Percentiles rank a stretch among this genome's conserved stretches.
phyloP scores from a whole-genome alignment of 1,284 basidiomycete species.

The Ganoderma leucocontextum region DNA sequence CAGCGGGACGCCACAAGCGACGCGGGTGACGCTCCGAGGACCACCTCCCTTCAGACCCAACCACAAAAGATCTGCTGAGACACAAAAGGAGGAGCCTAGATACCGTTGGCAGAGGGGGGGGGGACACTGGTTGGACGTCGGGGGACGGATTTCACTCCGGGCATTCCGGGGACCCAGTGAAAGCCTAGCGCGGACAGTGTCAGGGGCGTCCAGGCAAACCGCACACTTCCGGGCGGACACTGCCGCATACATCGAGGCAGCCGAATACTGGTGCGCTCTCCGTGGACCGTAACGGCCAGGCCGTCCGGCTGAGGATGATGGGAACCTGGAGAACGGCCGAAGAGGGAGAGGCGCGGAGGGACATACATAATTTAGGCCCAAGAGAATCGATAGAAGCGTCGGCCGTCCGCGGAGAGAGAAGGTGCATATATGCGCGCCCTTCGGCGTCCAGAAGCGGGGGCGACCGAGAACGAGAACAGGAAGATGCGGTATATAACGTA shows the following conservation, averaged over 20 bases:
- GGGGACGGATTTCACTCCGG: not conserved
- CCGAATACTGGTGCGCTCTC: not conserved
- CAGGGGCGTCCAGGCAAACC: not conserved
- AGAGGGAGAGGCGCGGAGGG: not conserved
- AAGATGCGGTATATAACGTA: not conserved
- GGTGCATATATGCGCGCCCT: not conserved
- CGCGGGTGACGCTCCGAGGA: not conserved
- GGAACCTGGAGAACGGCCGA: not conserved
- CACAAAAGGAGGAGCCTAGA: not conserved
- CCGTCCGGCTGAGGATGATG: not conserved
- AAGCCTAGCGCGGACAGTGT: not conserved
- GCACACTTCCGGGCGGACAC: not conserved
- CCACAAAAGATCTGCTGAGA: not conserved
- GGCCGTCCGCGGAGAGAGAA: not conserved
- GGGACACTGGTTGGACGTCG: too few species aligned
- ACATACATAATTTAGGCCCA: not conserved
- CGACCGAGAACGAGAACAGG: not conserved
- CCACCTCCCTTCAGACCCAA: not conserved
- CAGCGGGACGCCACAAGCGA: slow-evolving; percentile 2
- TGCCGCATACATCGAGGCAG: not conserved
- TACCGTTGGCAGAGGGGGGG: too few species aligned
- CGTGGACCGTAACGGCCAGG: not conserved
- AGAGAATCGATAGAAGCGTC: not conserved
- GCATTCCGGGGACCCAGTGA: not conserved
- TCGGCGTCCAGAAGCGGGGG: not conserved